phyloP scores from a whole-genome alignment of 805 yeast genomes.

The Metschnikowia drakensbergensis region DNA sequence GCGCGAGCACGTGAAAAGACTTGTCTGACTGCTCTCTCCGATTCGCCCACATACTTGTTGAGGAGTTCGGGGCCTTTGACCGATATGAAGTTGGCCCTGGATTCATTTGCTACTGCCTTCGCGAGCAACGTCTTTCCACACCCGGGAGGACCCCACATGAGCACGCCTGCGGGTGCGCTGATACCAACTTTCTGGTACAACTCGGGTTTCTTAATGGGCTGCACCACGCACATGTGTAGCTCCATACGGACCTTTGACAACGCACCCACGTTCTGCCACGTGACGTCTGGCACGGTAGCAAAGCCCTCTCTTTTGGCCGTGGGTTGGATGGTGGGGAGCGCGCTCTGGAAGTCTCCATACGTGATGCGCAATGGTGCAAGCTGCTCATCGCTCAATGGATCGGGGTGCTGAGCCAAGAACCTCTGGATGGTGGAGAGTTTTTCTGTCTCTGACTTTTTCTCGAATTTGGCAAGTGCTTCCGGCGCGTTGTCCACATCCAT shows the following conservation, averaged over 20 bases:
- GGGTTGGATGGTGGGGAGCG: conserved; percentile 92
- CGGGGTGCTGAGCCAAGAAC: conserved; percentile 71
- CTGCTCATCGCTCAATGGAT: conserved; percentile 72
- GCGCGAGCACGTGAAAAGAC: conserved; percentile 91
- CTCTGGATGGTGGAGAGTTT: conserved; percentile 62
- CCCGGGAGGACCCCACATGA: conserved; percentile 99
- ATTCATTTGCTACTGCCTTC: conserved; percentile 96
- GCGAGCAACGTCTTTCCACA: conserved; percentile 97
- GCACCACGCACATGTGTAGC: conserved; percentile 94
- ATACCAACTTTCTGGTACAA: conserved; percentile 87
- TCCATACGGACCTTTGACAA: conserved; percentile 76
- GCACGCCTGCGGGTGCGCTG: conserved; percentile 93
- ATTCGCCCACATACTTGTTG: conserved; percentile 94
- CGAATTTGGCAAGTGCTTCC: conserved; percentile 21
- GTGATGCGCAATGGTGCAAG: conserved; percentile 71
- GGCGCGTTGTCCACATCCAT: conserved; percentile 32
- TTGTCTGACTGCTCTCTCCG: conserved; percentile 90
- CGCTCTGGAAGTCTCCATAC: conserved; percentile 74
- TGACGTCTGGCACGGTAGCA: conserved; percentile 96
- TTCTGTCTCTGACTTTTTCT: conserved; percentile 31
- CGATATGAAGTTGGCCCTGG: conserved; percentile 92
- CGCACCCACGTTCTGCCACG: conserved; percentile 96
- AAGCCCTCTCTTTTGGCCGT: conserved; percentile 98
- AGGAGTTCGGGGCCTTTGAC: conserved; percentile 94
- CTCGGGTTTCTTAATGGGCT: conserved; percentile 92